Evolutionary conservation across 2,329 filamentous ascomycete species (phyloP).

Genomic region (Kalmusia sp.): DNA sequence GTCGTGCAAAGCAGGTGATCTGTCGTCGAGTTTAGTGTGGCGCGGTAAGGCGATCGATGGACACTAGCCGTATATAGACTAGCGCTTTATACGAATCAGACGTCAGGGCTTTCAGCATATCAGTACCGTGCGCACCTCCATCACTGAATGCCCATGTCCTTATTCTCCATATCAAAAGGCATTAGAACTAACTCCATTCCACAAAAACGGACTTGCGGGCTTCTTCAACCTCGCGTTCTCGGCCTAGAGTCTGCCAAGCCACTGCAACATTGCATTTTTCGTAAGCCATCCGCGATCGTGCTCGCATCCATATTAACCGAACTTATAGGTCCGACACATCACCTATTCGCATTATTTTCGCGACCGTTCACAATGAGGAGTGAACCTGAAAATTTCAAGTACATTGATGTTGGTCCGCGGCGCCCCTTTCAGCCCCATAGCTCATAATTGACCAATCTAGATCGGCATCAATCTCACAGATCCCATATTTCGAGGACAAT

Average conservation of each 20-base stretch:
- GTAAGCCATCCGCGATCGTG: neutral
- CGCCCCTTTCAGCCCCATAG: slow-evolving; percentile 11
- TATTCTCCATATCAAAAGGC: neutral
- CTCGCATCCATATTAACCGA: neutral
- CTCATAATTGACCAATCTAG: slow-evolving; percentile 46
- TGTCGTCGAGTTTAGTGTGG: slow-evolving; percentile 13
- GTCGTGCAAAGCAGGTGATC: too few relatives aligned
- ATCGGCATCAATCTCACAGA: slow-evolving; percentile 97
- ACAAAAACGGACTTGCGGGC: neutral
- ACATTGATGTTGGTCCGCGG: slow-evolving; percentile 53
- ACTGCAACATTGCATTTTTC: neutral
- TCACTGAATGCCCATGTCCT: slow-evolving; percentile 16
- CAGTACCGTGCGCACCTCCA: neutral
- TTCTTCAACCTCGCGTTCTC: neutral
- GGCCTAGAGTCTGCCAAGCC: neutral
- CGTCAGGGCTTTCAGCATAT: neutral
- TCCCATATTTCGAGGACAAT: slow-evolving; percentile 83
- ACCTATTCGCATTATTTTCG: neutral
- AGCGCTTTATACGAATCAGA: neutral
- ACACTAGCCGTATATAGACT: slow-evolving; percentile 2
- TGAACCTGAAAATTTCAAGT: slow-evolving; percentile 33
- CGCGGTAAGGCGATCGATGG: slow-evolving; percentile 4
- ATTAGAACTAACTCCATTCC: neutral
- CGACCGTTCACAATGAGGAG: slow-evolving; percentile 13
- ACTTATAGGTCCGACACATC: neutral